Base-by-base conservation (phyloP, 169 alveolate genomes). In the Plasmodium knowlesi region DNA sequence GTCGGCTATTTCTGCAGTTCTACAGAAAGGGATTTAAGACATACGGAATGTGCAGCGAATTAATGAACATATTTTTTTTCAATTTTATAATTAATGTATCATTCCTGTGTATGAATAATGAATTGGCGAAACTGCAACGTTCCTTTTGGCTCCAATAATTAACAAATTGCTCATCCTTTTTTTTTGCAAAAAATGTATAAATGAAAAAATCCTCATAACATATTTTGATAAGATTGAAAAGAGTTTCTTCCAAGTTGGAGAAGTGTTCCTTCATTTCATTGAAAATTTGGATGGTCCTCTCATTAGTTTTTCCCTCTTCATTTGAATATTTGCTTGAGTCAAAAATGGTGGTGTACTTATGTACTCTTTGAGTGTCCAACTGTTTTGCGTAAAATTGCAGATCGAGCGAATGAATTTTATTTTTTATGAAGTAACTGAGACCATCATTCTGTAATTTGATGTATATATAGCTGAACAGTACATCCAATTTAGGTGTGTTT, bases 161-260 rank as follows among this genome's bases (percentile, higher is more conserved):
- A 32, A 10, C 61, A 8, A 28, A 50, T 30, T n/a, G 22, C 37
- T 76, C 37, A 9, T 76, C 72, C 41, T 76, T 39, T 12, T 86
- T 76, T 76, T 78, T 86, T 86, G 22, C 88, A 46, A 28, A 86
- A 76, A 86, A 57, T 19, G 46, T 32, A 70, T 76, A 86, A 76
- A 86, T 50, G 37, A 86, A 86, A n/a, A 79, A 54, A 25, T 76
- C 86, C 78, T 86, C 93, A 46, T 86, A 86, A 76, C 46, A 76
- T 34, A 78, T 86, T 76, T 61, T 74, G 14, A 79, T 78, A 32
- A 84, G 72, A 86, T 86, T 86, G 19, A 86, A 54, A 86, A 86
- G 93, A 3, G 79, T 34, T 37, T 76, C 88, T 76, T 86, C 93
- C 37, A 86, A 86, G 28, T 86, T 46, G 22, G 39, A 28, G 39